Percentiles rank a stretch among this genome's conserved stretches.
Conservation (phyloP, 306 rosid genomes). For the Quercus cerris region DNA sequence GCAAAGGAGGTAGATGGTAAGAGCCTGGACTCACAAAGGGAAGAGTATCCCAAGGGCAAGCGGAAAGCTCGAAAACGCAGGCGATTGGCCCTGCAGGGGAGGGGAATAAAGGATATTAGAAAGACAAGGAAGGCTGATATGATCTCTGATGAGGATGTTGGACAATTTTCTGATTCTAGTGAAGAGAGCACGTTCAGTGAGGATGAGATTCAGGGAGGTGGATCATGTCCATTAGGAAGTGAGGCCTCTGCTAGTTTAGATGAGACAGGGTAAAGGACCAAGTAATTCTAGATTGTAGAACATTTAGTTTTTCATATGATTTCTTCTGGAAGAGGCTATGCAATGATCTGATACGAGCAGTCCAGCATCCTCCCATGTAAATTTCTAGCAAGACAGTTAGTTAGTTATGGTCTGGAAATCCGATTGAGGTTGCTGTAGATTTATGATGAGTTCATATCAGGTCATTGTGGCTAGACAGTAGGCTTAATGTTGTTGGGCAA, state of each 20-base stretch:
- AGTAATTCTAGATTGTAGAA: slow-evolving; percentile 13
- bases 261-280: slow-evolving; percentile 41
- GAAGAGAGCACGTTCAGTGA: slow-evolving; percentile 80
- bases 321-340: slow-evolving; percentile 9
- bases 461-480: neutral
- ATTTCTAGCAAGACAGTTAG: neutral
- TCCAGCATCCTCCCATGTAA: neutral
- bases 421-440: neutral
- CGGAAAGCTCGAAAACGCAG: slow-evolving; percentile 89
- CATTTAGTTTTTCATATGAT: neutral
- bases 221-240: slow-evolving; percentile 51
- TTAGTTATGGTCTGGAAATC: neutral
- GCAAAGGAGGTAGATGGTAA: slow-evolving; percentile 60
- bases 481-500: neutral
- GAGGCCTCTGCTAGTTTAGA: slow-evolving; percentile 70
- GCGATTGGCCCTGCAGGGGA: slow-evolving; percentile 88
- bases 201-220: slow-evolving; percentile 64
- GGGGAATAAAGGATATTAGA: slow-evolving; percentile 80
- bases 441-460: neutral
- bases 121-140: slow-evolving; percentile 55
- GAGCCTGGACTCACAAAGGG: slow-evolving; percentile 75
- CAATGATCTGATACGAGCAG: neutral
- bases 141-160: slow-evolving; percentile 58
- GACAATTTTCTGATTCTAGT: slow-evolving; percentile 67
- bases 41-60: slow-evolving; percentile 93